phyloP scores from a whole-genome alignment of 768 basidiomycete genomes.

The Tubosaeta sp. region DNA sequence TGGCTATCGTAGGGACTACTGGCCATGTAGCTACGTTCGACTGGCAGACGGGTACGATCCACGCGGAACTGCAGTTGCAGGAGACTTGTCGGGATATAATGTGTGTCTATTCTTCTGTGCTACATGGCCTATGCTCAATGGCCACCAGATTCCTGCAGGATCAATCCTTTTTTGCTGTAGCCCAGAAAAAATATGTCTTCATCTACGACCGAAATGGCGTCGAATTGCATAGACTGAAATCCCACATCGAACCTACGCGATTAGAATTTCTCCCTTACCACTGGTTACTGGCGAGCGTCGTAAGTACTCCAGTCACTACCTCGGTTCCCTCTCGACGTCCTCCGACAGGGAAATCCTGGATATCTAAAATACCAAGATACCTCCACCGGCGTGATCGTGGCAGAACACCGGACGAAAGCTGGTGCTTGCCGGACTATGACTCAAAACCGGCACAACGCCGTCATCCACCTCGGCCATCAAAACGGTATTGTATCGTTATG shows the following conservation, averaged over 20 bases:
- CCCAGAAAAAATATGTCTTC: constrained; percentile 93
- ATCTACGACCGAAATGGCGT: constrained; percentile 95
- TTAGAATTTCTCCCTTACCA: constrained; percentile 95
- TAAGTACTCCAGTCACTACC: constrained; percentile 35
- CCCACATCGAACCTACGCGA: constrained; percentile 83
- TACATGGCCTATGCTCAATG: neutral
- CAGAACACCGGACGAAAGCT: constrained; percentile 85
- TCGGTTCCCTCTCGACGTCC: neutral
- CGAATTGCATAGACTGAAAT: constrained; percentile 81
- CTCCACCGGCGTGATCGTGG: constrained; percentile 83
- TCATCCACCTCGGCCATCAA: constrained; percentile 91
- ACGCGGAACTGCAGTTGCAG: constrained; percentile 82
- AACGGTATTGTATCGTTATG: constrained; percentile 95
- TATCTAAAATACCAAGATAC: constrained; percentile 97
- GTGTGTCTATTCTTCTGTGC: constrained; percentile 38
- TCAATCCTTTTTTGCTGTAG: constrained; percentile 89
- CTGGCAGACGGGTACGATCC: constrained; percentile 82
- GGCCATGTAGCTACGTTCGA: constrained; percentile 95
- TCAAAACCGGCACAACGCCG: constrained; percentile 90
- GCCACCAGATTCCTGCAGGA: constrained; percentile 78
- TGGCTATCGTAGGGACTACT: constrained; percentile 76
- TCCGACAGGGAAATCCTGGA: constrained; percentile 72
- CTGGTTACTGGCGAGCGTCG: constrained; percentile 84
- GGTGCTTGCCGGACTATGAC: constrained; percentile 83
- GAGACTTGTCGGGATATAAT: constrained; percentile 93